Evolutionary conservation across 768 basidiomycete genomes (phyloP).

Genomic region (Lyophyllum atratum): DNA sequence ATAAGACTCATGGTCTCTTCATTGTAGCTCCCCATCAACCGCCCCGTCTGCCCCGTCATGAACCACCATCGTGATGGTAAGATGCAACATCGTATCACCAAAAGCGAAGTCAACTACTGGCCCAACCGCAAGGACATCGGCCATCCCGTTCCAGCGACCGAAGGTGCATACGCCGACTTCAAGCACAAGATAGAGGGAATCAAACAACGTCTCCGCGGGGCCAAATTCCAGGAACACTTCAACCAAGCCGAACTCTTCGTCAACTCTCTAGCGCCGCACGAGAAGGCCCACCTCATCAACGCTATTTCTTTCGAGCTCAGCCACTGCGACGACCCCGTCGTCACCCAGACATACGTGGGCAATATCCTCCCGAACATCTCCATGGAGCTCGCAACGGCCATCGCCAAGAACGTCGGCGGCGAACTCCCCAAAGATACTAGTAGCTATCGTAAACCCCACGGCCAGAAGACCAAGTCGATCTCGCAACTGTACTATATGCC

Average conservation of each 20-base stretch:
- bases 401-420: constrained; percentile 68
- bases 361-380: constrained; percentile 73
- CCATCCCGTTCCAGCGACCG: constrained; percentile 43
- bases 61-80: constrained; percentile 69
- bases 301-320: constrained; percentile 84
- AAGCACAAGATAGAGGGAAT: constrained; percentile 53
- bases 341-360: constrained; percentile 65
- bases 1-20: background rate
- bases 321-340: constrained; percentile 76
- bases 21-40: constrained; percentile 75
- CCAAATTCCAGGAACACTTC: constrained; percentile 79
- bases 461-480: constrained; percentile 53
- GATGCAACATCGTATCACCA: constrained; percentile 56
- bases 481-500: constrained; percentile 62
- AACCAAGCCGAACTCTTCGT: constrained; percentile 80
- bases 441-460: constrained; percentile 51
- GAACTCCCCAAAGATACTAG: constrained; percentile 50
- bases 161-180: constrained; percentile 64
- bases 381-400: constrained; percentile 65
- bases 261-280: constrained; percentile 72
- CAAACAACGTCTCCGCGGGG: constrained; percentile 61
- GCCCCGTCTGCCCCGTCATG: constrained; percentile 74
- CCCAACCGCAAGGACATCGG: constrained; percentile 69
- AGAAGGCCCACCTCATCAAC: constrained; percentile 68
- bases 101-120: constrained; percentile 72